Percentiles rank a stretch among this genome's conserved stretches.
Evolutionary conservation across 1,284 basidiomycete genomes (phyloP).

Genomic region (Tremellales sp.): DNA sequence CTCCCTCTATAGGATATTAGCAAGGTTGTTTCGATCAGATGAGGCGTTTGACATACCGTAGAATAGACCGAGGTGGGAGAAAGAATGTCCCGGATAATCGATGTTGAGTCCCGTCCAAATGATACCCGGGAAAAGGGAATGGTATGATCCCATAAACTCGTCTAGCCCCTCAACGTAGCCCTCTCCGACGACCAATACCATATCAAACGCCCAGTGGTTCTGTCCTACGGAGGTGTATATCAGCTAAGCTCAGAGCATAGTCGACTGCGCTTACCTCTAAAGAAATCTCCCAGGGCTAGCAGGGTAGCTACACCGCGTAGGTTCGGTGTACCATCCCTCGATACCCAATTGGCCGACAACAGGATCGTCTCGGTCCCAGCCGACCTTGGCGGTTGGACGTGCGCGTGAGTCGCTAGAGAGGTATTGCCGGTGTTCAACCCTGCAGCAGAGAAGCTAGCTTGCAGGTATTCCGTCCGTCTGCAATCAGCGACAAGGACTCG

Average conservation of each 20-base stretch:
- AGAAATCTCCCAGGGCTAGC: conserved; percentile 73
- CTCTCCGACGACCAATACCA: conserved; percentile 86
- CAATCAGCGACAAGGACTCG: neutral
- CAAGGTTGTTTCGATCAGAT: neutral
- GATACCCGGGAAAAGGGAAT: conserved; percentile 64
- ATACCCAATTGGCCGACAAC: conserved; percentile 82
- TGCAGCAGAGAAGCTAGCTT: conserved; percentile 16
- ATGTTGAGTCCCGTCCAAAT: conserved; percentile 94
- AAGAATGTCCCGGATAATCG: conserved; percentile 95
- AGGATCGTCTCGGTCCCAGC: conserved; percentile 88
- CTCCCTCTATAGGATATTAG: conserved; percentile 64
- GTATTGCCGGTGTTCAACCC: conserved; percentile 28
- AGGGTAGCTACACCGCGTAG: conserved; percentile 80
- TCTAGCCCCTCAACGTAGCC: conserved; percentile 87
- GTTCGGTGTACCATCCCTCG: conserved; percentile 58
- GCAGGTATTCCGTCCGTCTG: conserved; percentile 14
- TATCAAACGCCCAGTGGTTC: conserved; percentile 89
- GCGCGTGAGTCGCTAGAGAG: conserved; percentile 64
- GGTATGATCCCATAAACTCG: conserved; percentile 84
- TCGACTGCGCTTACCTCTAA: conserved; percentile 60
- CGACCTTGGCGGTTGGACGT: conserved; percentile 74
- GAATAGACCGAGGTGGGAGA: conserved; percentile 86
- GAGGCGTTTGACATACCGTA: conserved; percentile 59
- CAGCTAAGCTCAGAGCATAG: neutral
- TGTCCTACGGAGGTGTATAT: conserved; percentile 59